Evolutionary conservation across 331 rosid genomes (phyloP).

Genomic region (Malus hybrid): DNA sequence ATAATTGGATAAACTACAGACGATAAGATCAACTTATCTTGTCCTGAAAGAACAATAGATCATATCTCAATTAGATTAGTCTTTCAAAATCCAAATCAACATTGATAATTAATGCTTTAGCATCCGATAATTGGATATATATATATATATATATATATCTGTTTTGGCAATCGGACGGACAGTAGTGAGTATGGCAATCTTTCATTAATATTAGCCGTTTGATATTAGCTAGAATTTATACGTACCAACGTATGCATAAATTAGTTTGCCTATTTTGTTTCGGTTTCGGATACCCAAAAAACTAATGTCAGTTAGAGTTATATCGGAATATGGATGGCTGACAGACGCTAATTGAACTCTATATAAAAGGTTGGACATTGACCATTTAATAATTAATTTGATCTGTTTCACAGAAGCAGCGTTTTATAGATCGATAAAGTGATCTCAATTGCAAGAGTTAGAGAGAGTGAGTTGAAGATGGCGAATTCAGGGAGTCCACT

Average conservation of each 20-base stretch:
- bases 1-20: no score
- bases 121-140: no score
- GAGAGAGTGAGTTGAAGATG: conserved; percentile 18
- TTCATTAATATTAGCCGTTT: not conserved
- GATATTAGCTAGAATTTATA: not conserved
- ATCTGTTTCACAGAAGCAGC: no score
- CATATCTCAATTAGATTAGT: no score
- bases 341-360: not conserved
- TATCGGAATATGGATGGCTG: not conserved
- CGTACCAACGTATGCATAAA: not conserved
- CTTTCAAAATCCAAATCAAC: no score
- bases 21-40: no score
- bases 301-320: not conserved
- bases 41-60: no score
- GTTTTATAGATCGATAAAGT: not conserved
- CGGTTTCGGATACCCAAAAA: not conserved
- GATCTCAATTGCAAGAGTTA: not conserved
- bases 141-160: no score
- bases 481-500: conserved; percentile 9
- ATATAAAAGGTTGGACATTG: not conserved
- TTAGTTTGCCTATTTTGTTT: not conserved
- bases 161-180: not conserved
- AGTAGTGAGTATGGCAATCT: not conserved
- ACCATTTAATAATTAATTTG: not conserved
- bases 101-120: no score